These are phyloP conservation scores for Fusarium devonianum DNA, from an alignment of 2,329 filamentous ascomycete species.

Conservation along the genomic window DNA sequence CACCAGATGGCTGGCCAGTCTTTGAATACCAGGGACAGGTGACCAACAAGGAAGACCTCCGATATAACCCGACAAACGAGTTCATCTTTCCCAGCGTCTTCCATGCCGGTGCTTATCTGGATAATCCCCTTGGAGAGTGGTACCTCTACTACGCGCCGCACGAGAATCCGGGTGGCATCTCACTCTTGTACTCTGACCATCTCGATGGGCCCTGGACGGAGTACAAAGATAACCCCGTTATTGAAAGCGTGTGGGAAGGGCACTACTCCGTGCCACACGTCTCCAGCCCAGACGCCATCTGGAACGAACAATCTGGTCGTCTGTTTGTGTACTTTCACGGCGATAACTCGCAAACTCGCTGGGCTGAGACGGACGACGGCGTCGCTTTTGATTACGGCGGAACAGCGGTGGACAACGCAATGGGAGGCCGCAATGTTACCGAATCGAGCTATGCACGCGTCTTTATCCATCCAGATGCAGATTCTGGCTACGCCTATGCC, in stretches of 20 bases:
- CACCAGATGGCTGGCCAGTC: slow-evolving; percentile 31
- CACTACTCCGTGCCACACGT: slow-evolving; percentile 27
- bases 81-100: slow-evolving; percentile 40
- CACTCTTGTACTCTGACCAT: slow-evolving; percentile 30
- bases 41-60: slow-evolving; percentile 29
- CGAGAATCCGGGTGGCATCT: slow-evolving; percentile 38
- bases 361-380: slow-evolving; percentile 16
- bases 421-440: slow-evolving; percentile 34
- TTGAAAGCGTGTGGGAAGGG: slow-evolving; percentile 12
- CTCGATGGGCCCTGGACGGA: slow-evolving; percentile 24
- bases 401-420: slow-evolving; percentile 31
- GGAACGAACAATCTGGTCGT: slow-evolving; percentile 4
- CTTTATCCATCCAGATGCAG: slow-evolving; percentile 32
- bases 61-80: slow-evolving; percentile 40
- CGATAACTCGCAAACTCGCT: slow-evolving; percentile 16
- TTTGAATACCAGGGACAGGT: slow-evolving; percentile 34
- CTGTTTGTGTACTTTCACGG: slow-evolving; percentile 29
- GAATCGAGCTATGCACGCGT: slow-evolving; percentile 41
- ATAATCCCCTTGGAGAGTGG: slow-evolving; percentile 33
- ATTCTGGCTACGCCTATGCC: slow-evolving; percentile 32
- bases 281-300: slow-evolving; percentile 21
- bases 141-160: slow-evolving; percentile 42
- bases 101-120: slow-evolving; percentile 32
- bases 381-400: slow-evolving; percentile 18
- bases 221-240: slow-evolving; percentile 11